phyloP scores from a whole-genome alignment of 192 early-diverging fungal species.

The Rhizophagus sp. region DNA sequence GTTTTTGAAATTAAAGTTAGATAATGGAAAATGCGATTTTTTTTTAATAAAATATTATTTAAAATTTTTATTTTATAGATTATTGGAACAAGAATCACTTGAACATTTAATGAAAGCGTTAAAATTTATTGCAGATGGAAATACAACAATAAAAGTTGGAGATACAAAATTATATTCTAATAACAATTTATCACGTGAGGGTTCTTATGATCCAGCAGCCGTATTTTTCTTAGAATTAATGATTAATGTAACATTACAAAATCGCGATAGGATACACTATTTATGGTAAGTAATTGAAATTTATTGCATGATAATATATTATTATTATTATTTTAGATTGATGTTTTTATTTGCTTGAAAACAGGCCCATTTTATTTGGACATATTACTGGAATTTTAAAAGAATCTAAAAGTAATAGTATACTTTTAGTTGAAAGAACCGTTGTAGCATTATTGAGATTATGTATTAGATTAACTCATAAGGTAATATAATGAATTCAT shows the following conservation, averaged over 20 bases:
- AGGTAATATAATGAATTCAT: constrained; percentile 41
- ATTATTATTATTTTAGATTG: not conserved
- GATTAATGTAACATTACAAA: constrained; percentile 73
- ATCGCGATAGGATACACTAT: constrained; percentile 67
- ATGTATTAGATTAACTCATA: constrained; percentile 68
- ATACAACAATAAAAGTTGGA: constrained; percentile 36
- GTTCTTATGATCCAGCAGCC: constrained; percentile 59
- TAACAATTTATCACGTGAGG: not conserved
- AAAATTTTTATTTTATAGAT: constrained; percentile 37
- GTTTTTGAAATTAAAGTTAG: too few species aligned
- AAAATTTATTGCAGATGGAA: constrained; percentile 50
- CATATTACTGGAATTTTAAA: constrained; percentile 74
- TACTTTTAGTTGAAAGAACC: constrained; percentile 72
- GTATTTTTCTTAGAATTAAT: constrained; percentile 78
- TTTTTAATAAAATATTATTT: not conserved
- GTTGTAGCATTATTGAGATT: constrained; percentile 75
- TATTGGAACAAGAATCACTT: constrained; percentile 67
- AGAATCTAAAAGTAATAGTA: constrained; percentile 61
- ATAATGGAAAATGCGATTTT: not conserved
- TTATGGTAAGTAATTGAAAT: constrained; percentile 46
- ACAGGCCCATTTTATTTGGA: constrained; percentile 66
- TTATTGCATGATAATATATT: not conserved
- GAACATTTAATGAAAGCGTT: constrained; percentile 61
- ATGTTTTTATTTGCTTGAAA: not conserved
- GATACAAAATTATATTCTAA: constrained; percentile 29